phyloP scores from a whole-genome alignment of 208 protist species.

The Crithidia sp. region DNA sequence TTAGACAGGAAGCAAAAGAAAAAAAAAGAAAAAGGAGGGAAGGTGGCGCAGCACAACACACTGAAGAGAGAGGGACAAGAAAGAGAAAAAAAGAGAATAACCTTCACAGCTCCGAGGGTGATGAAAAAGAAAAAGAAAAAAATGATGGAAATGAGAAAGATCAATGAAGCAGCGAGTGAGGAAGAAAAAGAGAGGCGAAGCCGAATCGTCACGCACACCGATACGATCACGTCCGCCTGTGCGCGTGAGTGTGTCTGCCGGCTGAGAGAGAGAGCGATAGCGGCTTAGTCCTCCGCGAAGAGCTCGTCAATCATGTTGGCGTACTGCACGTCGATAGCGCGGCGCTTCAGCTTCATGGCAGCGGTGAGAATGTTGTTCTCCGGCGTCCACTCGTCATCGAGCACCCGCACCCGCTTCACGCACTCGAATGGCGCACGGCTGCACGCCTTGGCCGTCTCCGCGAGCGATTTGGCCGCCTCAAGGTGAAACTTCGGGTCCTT shows the following conservation, averaged over 20 bases:
- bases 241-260: neutral
- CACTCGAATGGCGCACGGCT: conserved; percentile 43
- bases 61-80: too few relatives aligned
- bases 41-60: too few relatives aligned
- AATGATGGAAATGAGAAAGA: too few relatives aligned
- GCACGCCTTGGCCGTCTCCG: conserved; percentile 38
- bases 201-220: too few relatives aligned
- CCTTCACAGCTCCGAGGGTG: neutral
- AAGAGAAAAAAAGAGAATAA: too few relatives aligned
- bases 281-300: conserved; percentile 52
- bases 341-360: conserved; percentile 81
- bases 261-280: too few relatives aligned
- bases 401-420: conserved; percentile 58
- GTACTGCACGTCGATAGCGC: conserved; percentile 67
- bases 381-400: conserved; percentile 83
- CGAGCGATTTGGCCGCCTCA: conserved; percentile 56
- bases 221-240: too few relatives aligned
- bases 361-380: conserved; percentile 85
- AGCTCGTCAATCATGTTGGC: conserved; percentile 62
- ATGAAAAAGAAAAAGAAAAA: neutral
- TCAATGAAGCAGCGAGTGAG: too few relatives aligned
- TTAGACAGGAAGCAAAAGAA: too few relatives aligned
- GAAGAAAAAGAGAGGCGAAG: too few relatives aligned
- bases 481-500: conserved; percentile 58
- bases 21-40: too few relatives aligned